Base-by-base conservation (phyloP, 192 early-diverging fungal genomes). In the Entomortierella lignicola region DNA sequence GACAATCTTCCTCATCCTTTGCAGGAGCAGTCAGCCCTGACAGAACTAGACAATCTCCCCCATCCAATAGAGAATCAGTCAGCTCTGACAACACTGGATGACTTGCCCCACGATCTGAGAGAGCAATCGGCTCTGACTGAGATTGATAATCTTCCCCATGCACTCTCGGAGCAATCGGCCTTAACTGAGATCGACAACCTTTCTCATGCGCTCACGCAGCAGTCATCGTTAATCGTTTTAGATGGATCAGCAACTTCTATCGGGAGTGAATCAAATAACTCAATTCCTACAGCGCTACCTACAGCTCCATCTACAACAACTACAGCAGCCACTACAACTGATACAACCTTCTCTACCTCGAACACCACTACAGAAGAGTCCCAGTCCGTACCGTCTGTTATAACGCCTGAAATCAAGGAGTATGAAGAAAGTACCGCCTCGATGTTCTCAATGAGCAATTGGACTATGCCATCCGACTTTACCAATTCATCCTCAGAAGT, bases 371-470 rank as follows among this genome's bases (percentile, higher is more conserved):
- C 53, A 4, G 41, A 26, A 6, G 25, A 55, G 20, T 51, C 61
- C 20, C 5, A 12, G 2, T 44, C 64, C 21, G 20, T 53, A n/a
- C 0, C 31, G 26, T 12, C 54, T 0, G 30, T 61, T 11, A 39
- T 58, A 18, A 25, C 59, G 21, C 44, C 66, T 39, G 50, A 51
- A 17, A 55, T 51, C 25, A 32, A 41, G 48, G 61, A 62, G 10
- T 10, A 47, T 13, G 21, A 62, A 1, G 34, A 58, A 4, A 60
- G 31, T 23, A 41, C 59, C 23, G 53, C 56, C 13, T 27, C 55
- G 11, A 50, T 62, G 7, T 79, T 79, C 52, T 66, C 75, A 7
- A 79, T 79, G 75, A 79, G 75, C 51, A 79, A 70, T 20, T 79
- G 75, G 75, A 70, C 63, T 0, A 48, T 79, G 58, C 75, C 75